Base-by-base conservation (phyloP, 257 asterid species). In the Jasminum sambac region DNA sequence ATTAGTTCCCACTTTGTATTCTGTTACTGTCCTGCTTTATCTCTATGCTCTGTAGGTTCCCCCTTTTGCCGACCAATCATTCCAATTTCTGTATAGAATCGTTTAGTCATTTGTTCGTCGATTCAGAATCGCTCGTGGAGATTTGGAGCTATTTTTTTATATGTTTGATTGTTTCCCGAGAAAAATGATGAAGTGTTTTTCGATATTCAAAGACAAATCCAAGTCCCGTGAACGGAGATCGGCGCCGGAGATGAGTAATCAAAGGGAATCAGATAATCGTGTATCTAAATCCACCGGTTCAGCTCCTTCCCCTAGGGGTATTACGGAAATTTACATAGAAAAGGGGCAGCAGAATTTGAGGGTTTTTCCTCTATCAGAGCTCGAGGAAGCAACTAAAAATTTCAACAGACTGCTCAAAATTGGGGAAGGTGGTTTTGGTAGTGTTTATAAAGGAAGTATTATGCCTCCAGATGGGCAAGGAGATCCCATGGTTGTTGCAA, bases 381-480 rank as follows among this genome's bases (percentile, higher is more conserved):
- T 93, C 55, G 77, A 76, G 19, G 92, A 90, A 42, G 93, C 96
- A 0, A 93, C 96, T 24, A 84, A 66, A 48, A 83, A 83, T 79
- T 93, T 90, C 82, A 85, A 80, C 80, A 84, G 86, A 55, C 65
- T 81, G 80, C 83, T 90, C 64, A 90, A 83, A 80, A 82, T 93
- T 66, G 98, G 98, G 8, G 96, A 89, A 74, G 97, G 98, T 60
- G 98, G 98, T 25, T 93, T 93, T 80, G 98, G 98, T 37, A 78
- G 87, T 77, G 98, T 93, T 25, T 90, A 90, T 69, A 88, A 90
- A 83, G 98, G 90, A 69, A 74, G 80, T 3, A 78, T 90, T 73
- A 75, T 17, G 74, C 82, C 80, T 38, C 57, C 70, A 37, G 72
- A 72, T 68, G 85, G 86, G 14, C 67, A 17, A 2, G 85, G 79